Base-by-base conservation (phyloP, 257 asterid species). In the Solanum tarapatanum region DNA sequence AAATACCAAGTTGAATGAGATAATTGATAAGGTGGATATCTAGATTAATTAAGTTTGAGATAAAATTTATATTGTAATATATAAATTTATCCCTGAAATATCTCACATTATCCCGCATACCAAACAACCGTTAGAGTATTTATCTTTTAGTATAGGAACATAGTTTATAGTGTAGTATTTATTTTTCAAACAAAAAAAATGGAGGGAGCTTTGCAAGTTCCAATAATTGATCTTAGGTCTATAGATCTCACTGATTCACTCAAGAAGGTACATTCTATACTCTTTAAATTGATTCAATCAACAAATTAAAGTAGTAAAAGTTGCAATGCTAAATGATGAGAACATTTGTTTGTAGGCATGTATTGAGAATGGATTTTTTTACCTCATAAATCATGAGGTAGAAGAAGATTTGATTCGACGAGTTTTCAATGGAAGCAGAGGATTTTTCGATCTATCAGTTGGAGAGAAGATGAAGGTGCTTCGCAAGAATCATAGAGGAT, bases 351-450 rank as follows among this genome's bases (percentile, higher is more conserved):
- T 55, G 62, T 55, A 55, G 62, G 62, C 62, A 17, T 55, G 62
- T 17, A 17, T 55, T 55, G 62, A 55, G 10, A 55, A 55, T 55
- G 62, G n/a, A 55, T 55, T 0, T 55, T 55, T 55, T 55, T 55
- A 55, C 62, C 62, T 93, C 24, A 89, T 91, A 74, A 92, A 92
- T 88, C 95, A 92, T 87, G 96, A 93, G 14, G 87, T 93, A 30
- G 94, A 92, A 17, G 91, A 91, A 58, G 90, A 87, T 12, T 55
- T 91, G 86, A 82, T 92, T n/a, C 84, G 58, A 32, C 85, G 86
- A 83, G 93, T 91, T 87, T 89, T 91, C 73, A 89, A 91, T 87
- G 90, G 87, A 24, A 92, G 87, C 89, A 88, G 74, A 66, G 45
- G 26, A 19, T 92, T 93, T 89, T 93, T 91, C 86, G 51, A 84